These are phyloP conservation scores for Phytophthora colocasiae DNA, from an alignment of 352 stramenopile species.

Conservation along the genomic window DNA sequence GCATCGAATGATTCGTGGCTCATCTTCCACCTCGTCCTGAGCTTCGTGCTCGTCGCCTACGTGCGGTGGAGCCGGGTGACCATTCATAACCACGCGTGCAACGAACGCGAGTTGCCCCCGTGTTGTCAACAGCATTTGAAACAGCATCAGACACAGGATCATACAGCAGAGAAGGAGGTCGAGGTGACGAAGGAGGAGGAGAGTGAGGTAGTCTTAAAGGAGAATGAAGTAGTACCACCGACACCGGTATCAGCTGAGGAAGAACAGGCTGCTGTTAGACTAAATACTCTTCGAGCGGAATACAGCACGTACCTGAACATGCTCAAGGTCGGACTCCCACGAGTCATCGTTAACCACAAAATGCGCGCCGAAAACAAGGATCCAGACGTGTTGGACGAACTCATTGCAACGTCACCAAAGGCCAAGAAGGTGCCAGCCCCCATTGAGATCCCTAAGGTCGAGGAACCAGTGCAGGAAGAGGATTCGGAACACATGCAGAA, in stretches of 20 bases:
- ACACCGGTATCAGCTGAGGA: slow-evolving; percentile 21
- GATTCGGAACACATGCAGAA: slow-evolving; percentile 51
- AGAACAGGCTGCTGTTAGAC: slow-evolving; percentile 14
- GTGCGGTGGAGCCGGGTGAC: slow-evolving; percentile 48
- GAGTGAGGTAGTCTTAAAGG: slow-evolving; percentile 7
- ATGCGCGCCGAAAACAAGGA: slow-evolving; percentile 73
- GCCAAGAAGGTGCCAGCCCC: slow-evolving; percentile 41
- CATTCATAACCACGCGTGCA: slow-evolving; percentile 38
- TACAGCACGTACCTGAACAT: slow-evolving; percentile 77
- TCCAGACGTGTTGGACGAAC: slow-evolving; percentile 59
- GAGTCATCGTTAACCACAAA: slow-evolving; percentile 75
- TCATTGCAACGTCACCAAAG: slow-evolving; percentile 40
- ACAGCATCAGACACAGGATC: slow-evolving; percentile 14
- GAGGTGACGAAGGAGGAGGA: slow-evolving; percentile 1
- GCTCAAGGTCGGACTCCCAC: slow-evolving; percentile 75
- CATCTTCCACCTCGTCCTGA: slow-evolving; percentile 47
- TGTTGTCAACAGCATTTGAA: slow-evolving; percentile 30
- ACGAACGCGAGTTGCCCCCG: slow-evolving; percentile 17
- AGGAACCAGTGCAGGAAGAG: slow-evolving; percentile 41
- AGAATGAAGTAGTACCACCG: slow-evolving; percentile 18
- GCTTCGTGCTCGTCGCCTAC: slow-evolving; percentile 51
- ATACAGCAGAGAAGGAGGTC: slow-evolving; percentile 10
- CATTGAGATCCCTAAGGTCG: slow-evolving; percentile 38
- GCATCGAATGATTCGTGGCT: slow-evolving; percentile 35
- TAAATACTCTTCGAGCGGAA: slow-evolving; percentile 29